Conservation (phyloP, 148 eudicot genomes). For the Chenopodium quinoa region DNA sequence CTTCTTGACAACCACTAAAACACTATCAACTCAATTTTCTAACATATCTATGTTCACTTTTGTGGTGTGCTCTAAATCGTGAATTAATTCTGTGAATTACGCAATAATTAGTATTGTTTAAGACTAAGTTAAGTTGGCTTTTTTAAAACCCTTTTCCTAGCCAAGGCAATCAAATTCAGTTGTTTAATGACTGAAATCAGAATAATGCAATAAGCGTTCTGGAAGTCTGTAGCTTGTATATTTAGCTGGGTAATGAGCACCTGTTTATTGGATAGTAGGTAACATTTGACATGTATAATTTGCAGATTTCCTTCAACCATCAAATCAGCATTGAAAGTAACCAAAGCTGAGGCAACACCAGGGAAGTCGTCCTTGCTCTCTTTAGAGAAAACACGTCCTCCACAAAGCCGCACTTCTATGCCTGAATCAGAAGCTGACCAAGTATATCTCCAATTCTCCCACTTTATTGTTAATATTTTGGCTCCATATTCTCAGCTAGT, state of each 20-base stretch:
- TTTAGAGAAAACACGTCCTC: slow-evolving; percentile 47
- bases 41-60: neutral
- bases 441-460: slow-evolving; percentile 32
- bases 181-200: neutral
- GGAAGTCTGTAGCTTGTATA: neutral
- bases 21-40: neutral
- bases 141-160: neutral
- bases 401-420: slow-evolving; percentile 35
- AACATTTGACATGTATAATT: slow-evolving; percentile 5
- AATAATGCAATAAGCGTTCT: neutral
- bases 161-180: neutral
- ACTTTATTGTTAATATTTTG: neutral
- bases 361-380: slow-evolving; percentile 50
- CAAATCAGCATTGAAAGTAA: slow-evolving; percentile 45
- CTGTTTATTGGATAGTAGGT: neutral
- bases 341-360: slow-evolving; percentile 49
- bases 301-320: slow-evolving; percentile 67
- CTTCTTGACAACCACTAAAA: neutral
- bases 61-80: neutral
- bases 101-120: neutral
- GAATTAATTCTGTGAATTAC: neutral
- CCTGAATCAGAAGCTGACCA: slow-evolving; percentile 41
- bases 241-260: slow-evolving; percentile 5
- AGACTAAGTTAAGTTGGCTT: neutral
- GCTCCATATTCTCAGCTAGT: neutral